These are phyloP conservation scores for Fraxinus baroniana DNA, from an alignment of 305 asterid species.

Conservation along the genomic window DNA sequence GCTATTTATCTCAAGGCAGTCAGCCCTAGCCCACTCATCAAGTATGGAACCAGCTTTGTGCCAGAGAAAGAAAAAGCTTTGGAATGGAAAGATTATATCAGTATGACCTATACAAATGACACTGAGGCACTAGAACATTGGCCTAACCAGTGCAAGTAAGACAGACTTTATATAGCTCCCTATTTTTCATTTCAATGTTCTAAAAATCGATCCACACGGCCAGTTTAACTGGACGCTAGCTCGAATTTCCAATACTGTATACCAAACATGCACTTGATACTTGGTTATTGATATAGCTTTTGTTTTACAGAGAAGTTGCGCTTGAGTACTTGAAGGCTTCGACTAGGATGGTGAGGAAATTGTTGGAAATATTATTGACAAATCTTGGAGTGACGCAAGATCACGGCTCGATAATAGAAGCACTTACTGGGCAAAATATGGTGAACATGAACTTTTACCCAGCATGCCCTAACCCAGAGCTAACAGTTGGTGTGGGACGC, in stretches of 20 bases:
- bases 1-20: constrained; percentile 32
- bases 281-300: neutral
- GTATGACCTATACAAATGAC: constrained; percentile 38
- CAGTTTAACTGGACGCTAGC: too few species aligned
- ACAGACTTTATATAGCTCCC: neutral
- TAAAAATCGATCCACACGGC: neutral
- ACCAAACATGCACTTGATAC: neutral
- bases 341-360: constrained; percentile 26
- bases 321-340: constrained; percentile 37
- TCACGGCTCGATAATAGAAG: constrained; percentile 19
- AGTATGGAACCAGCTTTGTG: constrained; percentile 41
- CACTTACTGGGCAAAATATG: neutral
- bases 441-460: constrained; percentile 24
- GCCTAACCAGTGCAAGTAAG: constrained; percentile 38
- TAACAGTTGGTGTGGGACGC: constrained; percentile 22
- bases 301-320: constrained; percentile 24
- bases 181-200: neutral
- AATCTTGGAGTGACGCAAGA: constrained; percentile 28
- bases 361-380: constrained; percentile 30
- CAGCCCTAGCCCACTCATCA: constrained; percentile 35
- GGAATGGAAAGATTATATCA: constrained; percentile 47
- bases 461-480: constrained; percentile 27
- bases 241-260: neutral
- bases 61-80: constrained; percentile 39
- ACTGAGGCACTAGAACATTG: constrained; percentile 36